Percentiles rank a stretch among this genome's conserved stretches.
Conservation (phyloP, 208 protist genomes). For the Balamuthia mandrillaris region DNA sequence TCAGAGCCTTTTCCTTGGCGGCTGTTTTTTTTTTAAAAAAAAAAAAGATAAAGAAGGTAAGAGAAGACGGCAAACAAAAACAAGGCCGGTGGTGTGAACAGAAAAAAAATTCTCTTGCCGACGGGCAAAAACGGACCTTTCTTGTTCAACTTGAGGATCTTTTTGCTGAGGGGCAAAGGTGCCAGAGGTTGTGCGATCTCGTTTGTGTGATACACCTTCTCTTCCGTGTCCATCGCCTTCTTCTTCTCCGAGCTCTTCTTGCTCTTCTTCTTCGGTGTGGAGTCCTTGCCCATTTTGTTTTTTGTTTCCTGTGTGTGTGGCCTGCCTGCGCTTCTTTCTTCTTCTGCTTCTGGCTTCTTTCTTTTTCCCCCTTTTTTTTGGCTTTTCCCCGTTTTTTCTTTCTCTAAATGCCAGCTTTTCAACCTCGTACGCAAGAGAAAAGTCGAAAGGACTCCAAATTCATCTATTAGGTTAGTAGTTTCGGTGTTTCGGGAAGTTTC, state of each 20-base stretch:
- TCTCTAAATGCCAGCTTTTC: no score
- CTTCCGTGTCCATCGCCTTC: not conserved
- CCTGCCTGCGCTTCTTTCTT: no score
- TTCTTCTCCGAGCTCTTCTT: not conserved
- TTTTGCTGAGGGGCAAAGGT: constrained; percentile 67
- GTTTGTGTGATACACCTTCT: not conserved
- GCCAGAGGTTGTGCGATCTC: constrained; percentile 68
- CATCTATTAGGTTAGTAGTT: no score
- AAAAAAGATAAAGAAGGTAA: not conserved
- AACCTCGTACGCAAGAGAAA: no score
- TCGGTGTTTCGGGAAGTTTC: no score
- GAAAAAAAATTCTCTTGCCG: not conserved
- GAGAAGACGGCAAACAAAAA: not conserved
- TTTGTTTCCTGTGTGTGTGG: no score
- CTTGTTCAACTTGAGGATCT: constrained; percentile 58
- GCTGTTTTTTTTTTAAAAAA: constrained; percentile 58
- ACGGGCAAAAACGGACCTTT: constrained; percentile 40
- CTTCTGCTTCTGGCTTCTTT: no score
- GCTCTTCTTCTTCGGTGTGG: no score
- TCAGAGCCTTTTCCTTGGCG: constrained; percentile 63
- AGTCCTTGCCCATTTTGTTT: no score
- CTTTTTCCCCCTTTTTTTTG: no score
- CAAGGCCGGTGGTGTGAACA: not conserved
- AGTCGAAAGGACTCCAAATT: no score
- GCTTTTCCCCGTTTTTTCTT: no score